Conservation (phyloP, 1,284 basidiomycete species). For the Cutaneotrichosporon dermatis region DNA sequence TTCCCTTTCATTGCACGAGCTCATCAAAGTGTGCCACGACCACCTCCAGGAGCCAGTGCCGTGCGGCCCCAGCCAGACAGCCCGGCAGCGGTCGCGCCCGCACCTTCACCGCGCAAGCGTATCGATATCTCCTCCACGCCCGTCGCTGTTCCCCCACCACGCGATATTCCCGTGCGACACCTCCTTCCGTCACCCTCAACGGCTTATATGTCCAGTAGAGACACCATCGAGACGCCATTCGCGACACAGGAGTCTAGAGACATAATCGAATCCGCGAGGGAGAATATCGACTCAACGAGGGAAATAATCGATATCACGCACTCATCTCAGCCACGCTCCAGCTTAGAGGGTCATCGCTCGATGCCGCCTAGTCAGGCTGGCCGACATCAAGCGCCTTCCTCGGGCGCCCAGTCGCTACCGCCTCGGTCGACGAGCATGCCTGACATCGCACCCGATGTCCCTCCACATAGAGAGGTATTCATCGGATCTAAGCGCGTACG, state of each 20-base stretch:
- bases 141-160: neutral
- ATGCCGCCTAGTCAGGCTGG: neutral
- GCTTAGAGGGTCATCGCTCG: neutral
- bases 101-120: neutral
- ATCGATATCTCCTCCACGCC: neutral
- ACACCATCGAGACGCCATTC: conserved; percentile 2
- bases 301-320: neutral
- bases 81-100: neutral
- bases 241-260: neutral
- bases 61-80: no score
- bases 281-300: no score
- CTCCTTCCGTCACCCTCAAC: neutral
- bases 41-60: no score
- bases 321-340: neutral
- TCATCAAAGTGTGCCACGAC: no score
- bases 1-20: no score
- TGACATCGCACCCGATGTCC: no score
- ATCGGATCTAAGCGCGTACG: no score
- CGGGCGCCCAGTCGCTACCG: neutral
- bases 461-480: no score
- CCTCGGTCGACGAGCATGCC: no score
- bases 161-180: neutral
- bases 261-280: no score
- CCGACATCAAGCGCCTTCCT: neutral
- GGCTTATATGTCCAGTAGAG: neutral